Evolutionary conservation across 1,139 yeast species (phyloP).

Genomic region (Scheffersomyces parashehatae): DNA sequence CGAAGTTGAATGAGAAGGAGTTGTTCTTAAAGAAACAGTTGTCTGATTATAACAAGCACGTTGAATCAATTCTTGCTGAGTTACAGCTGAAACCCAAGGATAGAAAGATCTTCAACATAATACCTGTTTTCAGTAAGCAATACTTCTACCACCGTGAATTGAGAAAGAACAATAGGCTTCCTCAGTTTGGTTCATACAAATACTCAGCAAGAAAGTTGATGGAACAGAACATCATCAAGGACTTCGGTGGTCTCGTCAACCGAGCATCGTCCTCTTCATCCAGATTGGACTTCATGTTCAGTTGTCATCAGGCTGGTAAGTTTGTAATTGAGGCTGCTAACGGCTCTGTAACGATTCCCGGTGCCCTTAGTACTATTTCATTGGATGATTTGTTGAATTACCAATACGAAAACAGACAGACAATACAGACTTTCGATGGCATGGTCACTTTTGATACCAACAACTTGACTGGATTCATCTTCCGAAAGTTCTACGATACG

Average conservation of each 20-base stretch:
- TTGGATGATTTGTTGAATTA: slow-evolving; percentile 68
- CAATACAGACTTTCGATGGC: slow-evolving; percentile 60
- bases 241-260: slow-evolving; percentile 51
- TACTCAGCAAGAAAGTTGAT: slow-evolving; percentile 74
- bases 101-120: slow-evolving; percentile 49
- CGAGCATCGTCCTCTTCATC: slow-evolving; percentile 50
- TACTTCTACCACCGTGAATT: slow-evolving; percentile 76
- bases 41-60: slow-evolving; percentile 65
- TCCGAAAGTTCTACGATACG: slow-evolving; percentile 67
- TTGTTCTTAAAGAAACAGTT: slow-evolving; percentile 60
- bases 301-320: slow-evolving; percentile 72
- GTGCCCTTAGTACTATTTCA: slow-evolving; percentile 54
- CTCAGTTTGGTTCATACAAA: slow-evolving; percentile 81
- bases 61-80: slow-evolving; percentile 64
- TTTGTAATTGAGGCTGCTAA: slow-evolving; percentile 67
- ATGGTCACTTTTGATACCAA: slow-evolving; percentile 68
- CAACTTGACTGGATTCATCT: slow-evolving; percentile 64
- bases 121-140: slow-evolving; percentile 74
- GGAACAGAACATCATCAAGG: slow-evolving; percentile 70
- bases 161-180: slow-evolving; percentile 65
- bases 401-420: slow-evolving; percentile 61
- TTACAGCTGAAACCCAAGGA: slow-evolving; percentile 60
- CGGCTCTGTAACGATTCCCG: slow-evolving; percentile 47
- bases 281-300: slow-evolving; percentile 71
- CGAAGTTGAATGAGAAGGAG: slow-evolving; percentile 63